Percentiles rank a stretch among this genome's conserved stretches.
These are phyloP conservation scores for Xylaria sp. DNA, from an alignment of 2,329 filamentous ascomycete genomes.

Conservation along the genomic window DNA sequence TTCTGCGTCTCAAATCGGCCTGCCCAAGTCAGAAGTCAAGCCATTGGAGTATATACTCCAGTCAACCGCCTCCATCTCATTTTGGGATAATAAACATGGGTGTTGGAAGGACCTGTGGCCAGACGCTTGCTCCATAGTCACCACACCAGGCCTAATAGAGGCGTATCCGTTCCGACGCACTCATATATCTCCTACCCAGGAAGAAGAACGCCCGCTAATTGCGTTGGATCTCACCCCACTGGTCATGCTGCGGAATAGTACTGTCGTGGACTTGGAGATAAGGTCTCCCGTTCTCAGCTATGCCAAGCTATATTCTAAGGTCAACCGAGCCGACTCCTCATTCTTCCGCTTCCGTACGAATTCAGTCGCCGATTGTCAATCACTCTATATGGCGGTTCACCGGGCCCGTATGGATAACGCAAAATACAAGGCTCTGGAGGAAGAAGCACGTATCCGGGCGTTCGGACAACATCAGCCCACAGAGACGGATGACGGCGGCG, in stretches of 20 bases:
- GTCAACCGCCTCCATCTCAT: constrained; percentile 59
- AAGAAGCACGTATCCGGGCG: constrained; percentile 71
- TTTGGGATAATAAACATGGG: constrained; percentile 63
- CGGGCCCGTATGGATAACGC: constrained; percentile 88
- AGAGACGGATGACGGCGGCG: constrained; percentile 51
- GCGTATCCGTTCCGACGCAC: constrained; percentile 50
- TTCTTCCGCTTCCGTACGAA: constrained; percentile 91
- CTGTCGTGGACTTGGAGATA: constrained; percentile 90
- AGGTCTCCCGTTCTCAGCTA: constrained; percentile 77
- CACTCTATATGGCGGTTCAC: constrained; percentile 85
- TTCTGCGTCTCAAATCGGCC: constrained; percentile 73
- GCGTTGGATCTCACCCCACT: constrained; percentile 88
- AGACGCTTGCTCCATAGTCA: constrained; percentile 56
- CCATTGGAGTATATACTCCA: constrained; percentile 48
- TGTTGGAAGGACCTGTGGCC: constrained; percentile 61
- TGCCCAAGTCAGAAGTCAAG: constrained; percentile 52
- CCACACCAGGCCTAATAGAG: constrained; percentile 62
- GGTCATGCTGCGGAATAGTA: constrained; percentile 87
- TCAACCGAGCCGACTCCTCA: constrained; percentile 64
- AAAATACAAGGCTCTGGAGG: constrained; percentile 73
- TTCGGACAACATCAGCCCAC: constrained; percentile 62
- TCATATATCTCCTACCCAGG: constrained; percentile 41
- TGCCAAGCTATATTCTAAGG: constrained; percentile 60
- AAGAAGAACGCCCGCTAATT: constrained; percentile 51
- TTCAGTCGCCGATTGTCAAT: constrained; percentile 75